Evolutionary conservation across 805 yeast species (phyloP), one percentile per base, ranked within the genome.

Genomic region (Zygoascus biomembranicola): DNA sequence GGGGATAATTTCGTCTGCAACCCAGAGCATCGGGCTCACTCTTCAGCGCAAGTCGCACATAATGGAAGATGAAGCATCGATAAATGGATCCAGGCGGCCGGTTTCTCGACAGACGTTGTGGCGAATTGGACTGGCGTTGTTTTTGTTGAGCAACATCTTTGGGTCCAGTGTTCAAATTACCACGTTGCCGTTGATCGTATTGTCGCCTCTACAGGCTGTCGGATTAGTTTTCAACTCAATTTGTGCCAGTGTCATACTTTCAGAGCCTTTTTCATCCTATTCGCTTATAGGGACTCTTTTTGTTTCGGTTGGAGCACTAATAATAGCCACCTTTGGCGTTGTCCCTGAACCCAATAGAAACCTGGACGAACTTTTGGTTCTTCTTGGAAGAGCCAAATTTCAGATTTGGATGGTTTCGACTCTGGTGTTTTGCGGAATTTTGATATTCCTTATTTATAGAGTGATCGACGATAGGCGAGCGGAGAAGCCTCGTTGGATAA

Each of bases 151-250:
- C 42, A 90, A 89, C 61, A 70, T 90, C 1, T 70, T 88, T 43
- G 97, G 97, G 1, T 84, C 94, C 1, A 73, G 85, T 18, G 84
- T 89, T 28, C 97, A 90, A 69, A 81, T 90, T 41, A 80, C 94
- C 0, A 85, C 96, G 1, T 72, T 89, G 43, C 97, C 97, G 0
- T 71, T 90, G 55, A 84, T 88, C 45, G 77, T 90, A 1, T 67
- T 89, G 54, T 82, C 90, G 23, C 96, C 96, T 0, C 69, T 89
- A 52, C 96, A 89, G 65, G 88, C 95, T 26, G 80, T 84, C 23
- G 96, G 96, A 0, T 74, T 90, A n/a, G 90, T 89, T 2, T 89
- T 90, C 74, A 90, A 90, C 67, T 80, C 94, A 0, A 67, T 87
- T 1, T 79, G 88, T 62, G 87, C 94, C 44, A 66, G 85, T 18